Evolutionary conservation across 202 grass and related monocot species (phyloP).

Genomic region (Panicum virgatum): DNA sequence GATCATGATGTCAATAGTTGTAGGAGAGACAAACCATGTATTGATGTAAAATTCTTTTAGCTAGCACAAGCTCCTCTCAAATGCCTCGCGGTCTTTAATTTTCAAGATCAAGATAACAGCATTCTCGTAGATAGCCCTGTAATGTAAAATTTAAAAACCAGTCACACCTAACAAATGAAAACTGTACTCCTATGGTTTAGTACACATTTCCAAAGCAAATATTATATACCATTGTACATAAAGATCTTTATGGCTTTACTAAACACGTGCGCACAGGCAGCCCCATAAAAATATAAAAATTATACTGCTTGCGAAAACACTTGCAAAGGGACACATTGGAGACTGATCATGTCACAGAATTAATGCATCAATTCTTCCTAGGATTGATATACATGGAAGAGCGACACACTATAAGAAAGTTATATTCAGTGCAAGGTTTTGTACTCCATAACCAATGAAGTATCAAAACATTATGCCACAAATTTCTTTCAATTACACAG

Average conservation of each 20-base stretch:
- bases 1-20: background rate
- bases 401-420: background rate
- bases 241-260: background rate
- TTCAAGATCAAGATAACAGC: conserved; percentile 72
- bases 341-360: background rate
- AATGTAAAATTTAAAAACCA: conserved; percentile 47
- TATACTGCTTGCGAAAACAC: background rate
- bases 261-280: background rate
- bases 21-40: too few relatives aligned
- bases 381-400: background rate
- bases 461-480: background rate
- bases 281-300: background rate
- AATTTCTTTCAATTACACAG: background rate
- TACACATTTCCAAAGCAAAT: background rate
- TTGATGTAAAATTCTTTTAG: background rate
- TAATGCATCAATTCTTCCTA: background rate
- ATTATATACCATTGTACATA: background rate
- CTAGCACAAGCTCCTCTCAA: conserved; percentile 50
- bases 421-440: background rate
- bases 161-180: conserved; percentile 1
- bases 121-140: conserved; percentile 72
- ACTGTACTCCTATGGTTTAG: background rate
- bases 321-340: conserved; percentile 6
- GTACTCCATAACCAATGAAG: background rate
- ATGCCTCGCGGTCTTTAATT: conserved; percentile 58